Conservation (phyloP, 306 rosid species). For the Trifolium dubium region DNA sequence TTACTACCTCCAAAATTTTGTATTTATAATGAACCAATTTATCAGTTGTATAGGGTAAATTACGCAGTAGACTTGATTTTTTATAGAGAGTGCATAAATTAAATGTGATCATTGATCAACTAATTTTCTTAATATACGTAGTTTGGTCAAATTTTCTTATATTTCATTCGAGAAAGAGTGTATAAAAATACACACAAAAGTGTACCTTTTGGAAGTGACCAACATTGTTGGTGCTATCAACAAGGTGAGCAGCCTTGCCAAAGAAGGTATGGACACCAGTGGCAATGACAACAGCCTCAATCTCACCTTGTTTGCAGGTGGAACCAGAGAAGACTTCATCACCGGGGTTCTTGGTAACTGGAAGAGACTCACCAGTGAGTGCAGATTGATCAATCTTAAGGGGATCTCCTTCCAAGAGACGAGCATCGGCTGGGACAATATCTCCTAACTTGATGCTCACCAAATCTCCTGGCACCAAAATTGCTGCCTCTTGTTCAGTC, state of each 20-base stretch:
- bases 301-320: constrained; percentile 94
- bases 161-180: too few species aligned
- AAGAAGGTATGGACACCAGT: constrained; percentile 95
- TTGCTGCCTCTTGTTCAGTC: constrained; percentile 76
- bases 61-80: too few species aligned
- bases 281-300: constrained; percentile 91
- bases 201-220: constrained; percentile 95
- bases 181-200: neutral
- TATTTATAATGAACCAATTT: too few species aligned
- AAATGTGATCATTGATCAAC: too few species aligned
- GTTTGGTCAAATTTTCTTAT: too few species aligned
- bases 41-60: too few species aligned
- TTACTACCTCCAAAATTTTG: neutral
- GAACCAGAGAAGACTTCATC: constrained; percentile 88
- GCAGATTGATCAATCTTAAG: constrained; percentile 90
- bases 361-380: constrained; percentile 91
- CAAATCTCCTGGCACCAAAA: constrained; percentile 92
- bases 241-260: constrained; percentile 97
- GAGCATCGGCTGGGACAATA: constrained; percentile 89
- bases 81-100: too few species aligned
- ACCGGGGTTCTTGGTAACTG: constrained; percentile 78
- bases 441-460: constrained; percentile 94
- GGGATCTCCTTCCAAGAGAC: constrained; percentile 90
- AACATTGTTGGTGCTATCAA: constrained; percentile 91
- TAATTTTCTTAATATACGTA: too few species aligned